phyloP scores from a whole-genome alignment of 495 filamentous ascomycete species.

The Podospora pseudocomata region DNA sequence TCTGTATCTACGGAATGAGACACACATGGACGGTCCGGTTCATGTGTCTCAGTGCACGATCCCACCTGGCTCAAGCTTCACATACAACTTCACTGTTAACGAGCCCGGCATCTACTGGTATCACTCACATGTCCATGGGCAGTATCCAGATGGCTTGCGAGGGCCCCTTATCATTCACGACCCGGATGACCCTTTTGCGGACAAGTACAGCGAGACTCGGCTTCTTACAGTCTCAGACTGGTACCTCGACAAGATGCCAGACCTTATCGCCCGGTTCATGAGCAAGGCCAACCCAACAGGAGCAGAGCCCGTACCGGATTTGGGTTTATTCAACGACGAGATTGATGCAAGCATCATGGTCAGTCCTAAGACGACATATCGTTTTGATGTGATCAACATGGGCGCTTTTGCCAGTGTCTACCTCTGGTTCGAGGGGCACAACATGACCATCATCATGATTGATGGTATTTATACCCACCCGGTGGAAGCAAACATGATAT shows the following conservation, averaged over 20 bases:
- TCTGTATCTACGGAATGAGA: constrained; percentile 66
- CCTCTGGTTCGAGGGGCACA: constrained; percentile 72
- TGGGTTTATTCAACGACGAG: constrained; percentile 67
- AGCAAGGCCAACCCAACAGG: constrained; percentile 56
- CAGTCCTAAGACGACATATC: constrained; percentile 70
- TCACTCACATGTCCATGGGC: constrained; percentile 64
- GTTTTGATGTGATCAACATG: constrained; percentile 71
- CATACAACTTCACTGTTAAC: constrained; percentile 73
- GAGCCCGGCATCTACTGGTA: constrained; percentile 81
- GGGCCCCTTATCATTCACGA: constrained; percentile 71
- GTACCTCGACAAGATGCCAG: constrained; percentile 59
- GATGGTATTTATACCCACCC: constrained; percentile 58
- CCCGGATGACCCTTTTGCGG: constrained; percentile 54
- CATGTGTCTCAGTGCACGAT: constrained; percentile 66
- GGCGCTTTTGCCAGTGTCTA: constrained; percentile 66
- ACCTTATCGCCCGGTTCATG: constrained; percentile 54
- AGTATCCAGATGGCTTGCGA: constrained; percentile 74
- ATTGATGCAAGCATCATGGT: constrained; percentile 51
- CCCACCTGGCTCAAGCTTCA: constrained; percentile 59
- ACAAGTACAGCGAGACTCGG: constrained; percentile 64
- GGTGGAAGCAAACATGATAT: constrained; percentile 57
- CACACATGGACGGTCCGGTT: constrained; percentile 69
- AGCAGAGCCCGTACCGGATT: constrained; percentile 63
- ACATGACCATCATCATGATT: constrained; percentile 56
- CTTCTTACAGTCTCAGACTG: constrained; percentile 65